These are phyloP conservation scores for Linum usitatissimum DNA, from an alignment of 345 rosid species.

Conservation along the genomic window DNA sequence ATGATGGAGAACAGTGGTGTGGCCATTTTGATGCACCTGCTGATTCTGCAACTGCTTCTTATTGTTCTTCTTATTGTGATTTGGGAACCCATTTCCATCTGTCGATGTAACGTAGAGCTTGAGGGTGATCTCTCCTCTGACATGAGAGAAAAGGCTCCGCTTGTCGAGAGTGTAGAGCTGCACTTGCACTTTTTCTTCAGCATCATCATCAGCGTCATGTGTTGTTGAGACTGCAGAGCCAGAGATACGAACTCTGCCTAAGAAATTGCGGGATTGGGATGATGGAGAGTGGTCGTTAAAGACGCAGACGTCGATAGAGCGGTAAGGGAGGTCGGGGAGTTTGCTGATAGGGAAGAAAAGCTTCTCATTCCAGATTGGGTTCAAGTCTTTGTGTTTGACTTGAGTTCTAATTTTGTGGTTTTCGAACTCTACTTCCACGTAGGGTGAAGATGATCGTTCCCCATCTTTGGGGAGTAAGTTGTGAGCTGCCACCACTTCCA, in stretches of 20 bases:
- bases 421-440: slow-evolving; percentile 63
- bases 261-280: slow-evolving; percentile 43
- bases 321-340: slow-evolving; percentile 42
- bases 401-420: slow-evolving; percentile 45
- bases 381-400: slow-evolving; percentile 47
- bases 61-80: background rate
- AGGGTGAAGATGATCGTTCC: slow-evolving; percentile 64
- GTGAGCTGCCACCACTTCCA: slow-evolving; percentile 58
- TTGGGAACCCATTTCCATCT: slow-evolving; percentile 17
- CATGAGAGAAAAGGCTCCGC: slow-evolving; percentile 57
- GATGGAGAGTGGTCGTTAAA: slow-evolving; percentile 38
- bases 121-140: slow-evolving; percentile 53
- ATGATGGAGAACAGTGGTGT: too few species aligned
- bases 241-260: slow-evolving; percentile 50
- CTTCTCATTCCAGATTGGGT: slow-evolving; percentile 75
- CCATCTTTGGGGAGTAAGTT: slow-evolving; percentile 78
- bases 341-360: slow-evolving; percentile 43
- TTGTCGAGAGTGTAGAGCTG: slow-evolving; percentile 55
- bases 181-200: slow-evolving; percentile 29
- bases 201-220: slow-evolving; percentile 18
- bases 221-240: slow-evolving; percentile 36
- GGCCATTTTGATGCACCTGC: too few species aligned
- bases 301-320: slow-evolving; percentile 40
- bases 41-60: background rate
- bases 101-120: slow-evolving; percentile 34